A percentile compares a stretch with the other conserved stretches of the same genome.
Evolutionary conservation across 805 yeast genomes (phyloP).

Genomic region (Candida loeiensis): DNA sequence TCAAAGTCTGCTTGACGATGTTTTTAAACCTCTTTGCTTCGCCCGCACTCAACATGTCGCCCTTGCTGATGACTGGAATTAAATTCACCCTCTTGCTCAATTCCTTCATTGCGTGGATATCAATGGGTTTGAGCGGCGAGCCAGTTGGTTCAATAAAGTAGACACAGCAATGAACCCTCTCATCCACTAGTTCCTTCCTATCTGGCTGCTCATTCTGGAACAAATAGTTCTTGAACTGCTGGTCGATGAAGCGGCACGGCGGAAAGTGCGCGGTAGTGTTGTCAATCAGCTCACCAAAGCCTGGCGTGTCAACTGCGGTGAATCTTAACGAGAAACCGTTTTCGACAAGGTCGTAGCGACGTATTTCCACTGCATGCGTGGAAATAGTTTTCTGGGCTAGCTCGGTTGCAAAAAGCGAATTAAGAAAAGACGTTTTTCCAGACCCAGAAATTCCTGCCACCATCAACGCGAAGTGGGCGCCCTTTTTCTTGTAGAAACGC

Average conservation of each 20-base stretch:
- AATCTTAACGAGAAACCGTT: slow-evolving; percentile 17
- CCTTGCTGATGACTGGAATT: slow-evolving; percentile 37
- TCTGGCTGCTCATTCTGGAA: slow-evolving; percentile 58
- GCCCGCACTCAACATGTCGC: slow-evolving; percentile 30
- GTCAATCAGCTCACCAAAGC: slow-evolving; percentile 69
- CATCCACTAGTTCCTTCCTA: slow-evolving; percentile 43
- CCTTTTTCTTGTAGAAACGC: slow-evolving; percentile 21
- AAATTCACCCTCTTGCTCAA: slow-evolving; percentile 33
- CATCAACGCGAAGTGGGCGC: slow-evolving; percentile 35
- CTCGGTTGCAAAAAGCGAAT: slow-evolving; percentile 21
- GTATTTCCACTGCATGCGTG: slow-evolving; percentile 1
- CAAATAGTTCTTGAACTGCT: slow-evolving; percentile 64
- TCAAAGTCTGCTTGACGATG: slow-evolving; percentile 22
- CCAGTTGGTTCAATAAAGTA: slow-evolving; percentile 76
- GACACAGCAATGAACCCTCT: slow-evolving; percentile 79
- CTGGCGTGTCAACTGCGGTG: slow-evolving; percentile 34
- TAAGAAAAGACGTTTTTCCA: slow-evolving; percentile 25
- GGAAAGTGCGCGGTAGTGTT: slow-evolving; percentile 39
- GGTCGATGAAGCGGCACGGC: slow-evolving; percentile 70
- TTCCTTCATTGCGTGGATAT: slow-evolving; percentile 34
- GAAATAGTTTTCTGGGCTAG: slow-evolving; percentile 5
- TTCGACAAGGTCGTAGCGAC: slow-evolving; percentile 17
- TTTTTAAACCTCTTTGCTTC: slow-evolving; percentile 27
- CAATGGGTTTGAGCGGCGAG: slow-evolving; percentile 27
- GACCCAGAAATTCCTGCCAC: slow-evolving; percentile 32